Evolutionary conservation across 1,284 basidiomycete genomes (phyloP).

Genomic region (Sporisorium scitamineum): DNA sequence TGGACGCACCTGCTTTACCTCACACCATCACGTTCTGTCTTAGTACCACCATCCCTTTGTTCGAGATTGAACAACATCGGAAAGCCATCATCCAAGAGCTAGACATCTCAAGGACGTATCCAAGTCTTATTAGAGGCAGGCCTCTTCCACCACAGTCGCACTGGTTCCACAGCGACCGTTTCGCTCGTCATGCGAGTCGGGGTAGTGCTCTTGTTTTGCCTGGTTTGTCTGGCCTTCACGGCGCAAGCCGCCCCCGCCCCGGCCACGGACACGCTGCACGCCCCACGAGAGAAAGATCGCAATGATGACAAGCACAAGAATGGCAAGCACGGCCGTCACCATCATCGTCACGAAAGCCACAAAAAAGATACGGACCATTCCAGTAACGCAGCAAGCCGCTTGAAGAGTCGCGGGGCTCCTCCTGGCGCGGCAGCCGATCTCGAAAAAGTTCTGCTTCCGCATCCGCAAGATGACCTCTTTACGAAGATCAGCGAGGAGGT

Average conservation of each 20-base stretch:
- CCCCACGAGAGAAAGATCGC: slow-evolving; percentile 5
- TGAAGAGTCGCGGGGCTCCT: background rate
- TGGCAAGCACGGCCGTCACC: background rate
- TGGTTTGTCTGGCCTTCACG: slow-evolving; percentile 35
- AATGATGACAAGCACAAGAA: background rate
- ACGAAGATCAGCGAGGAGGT: background rate
- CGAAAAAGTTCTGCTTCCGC: background rate
- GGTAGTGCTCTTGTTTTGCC: slow-evolving; percentile 23
- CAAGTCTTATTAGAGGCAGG: slow-evolving; percentile 13
- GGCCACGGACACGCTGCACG: slow-evolving; percentile 2
- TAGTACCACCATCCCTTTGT: background rate
- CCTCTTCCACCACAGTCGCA: slow-evolving; percentile 4
- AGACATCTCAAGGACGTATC: background rate
- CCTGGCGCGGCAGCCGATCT: no score
- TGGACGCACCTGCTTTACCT: background rate
- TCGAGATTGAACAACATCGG: background rate
- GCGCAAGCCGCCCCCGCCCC: slow-evolving; percentile 38
- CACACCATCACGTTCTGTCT: background rate
- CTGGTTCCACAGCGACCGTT: background rate
- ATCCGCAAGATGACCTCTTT: background rate
- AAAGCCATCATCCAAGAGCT: background rate
- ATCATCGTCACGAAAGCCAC: slow-evolving; percentile 1
- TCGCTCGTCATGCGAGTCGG: slow-evolving; percentile 24
- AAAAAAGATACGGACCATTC: background rate
- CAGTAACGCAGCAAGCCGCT: background rate